Conservation (phyloP, 179 eudicot species). For the Vitellaria paradoxa region DNA sequence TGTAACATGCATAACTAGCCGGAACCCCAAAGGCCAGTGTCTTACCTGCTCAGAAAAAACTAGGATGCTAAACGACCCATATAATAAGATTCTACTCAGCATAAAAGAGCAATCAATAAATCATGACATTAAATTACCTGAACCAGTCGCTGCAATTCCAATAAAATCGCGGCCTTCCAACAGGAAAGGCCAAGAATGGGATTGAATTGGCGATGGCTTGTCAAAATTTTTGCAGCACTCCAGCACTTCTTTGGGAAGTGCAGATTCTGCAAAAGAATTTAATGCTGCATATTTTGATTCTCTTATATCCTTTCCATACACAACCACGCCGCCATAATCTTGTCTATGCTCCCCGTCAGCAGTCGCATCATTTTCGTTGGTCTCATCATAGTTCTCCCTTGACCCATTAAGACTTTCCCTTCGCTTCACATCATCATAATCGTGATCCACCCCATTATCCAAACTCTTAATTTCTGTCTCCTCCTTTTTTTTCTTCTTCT, state of each 20-base stretch:
- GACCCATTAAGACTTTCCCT: conserved; percentile 14
- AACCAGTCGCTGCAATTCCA: conserved; percentile 94
- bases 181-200: conserved; percentile 94
- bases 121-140: conserved; percentile 50
- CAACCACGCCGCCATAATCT: conserved; percentile 52
- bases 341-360: conserved; percentile 36
- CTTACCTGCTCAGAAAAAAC: conserved; percentile 57
- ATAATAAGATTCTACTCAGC: not conserved
- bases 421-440: conserved; percentile 7
- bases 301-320: conserved; percentile 65
- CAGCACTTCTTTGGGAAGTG: conserved; percentile 61
- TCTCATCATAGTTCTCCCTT: conserved; percentile 18
- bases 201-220: conserved; percentile 91
- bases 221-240: conserved; percentile 76
- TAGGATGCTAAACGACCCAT: not conserved
- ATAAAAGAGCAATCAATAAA: not conserved
- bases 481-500: conserved; percentile 25
- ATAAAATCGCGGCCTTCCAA: conserved; percentile 81
- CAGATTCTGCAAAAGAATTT: conserved; percentile 58
- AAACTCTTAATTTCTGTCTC: conserved; percentile 12
- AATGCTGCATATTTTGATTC: conserved; percentile 53
- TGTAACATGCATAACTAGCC: conserved; percentile 75
- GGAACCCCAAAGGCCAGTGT: conserved; percentile 96
- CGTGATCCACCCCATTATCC: conserved; percentile 13
- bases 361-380: conserved; percentile 12